Evolutionary conservation across 2,329 filamentous ascomycete genomes (phyloP).

Genomic region (Pseudocercospora crystallina): DNA sequence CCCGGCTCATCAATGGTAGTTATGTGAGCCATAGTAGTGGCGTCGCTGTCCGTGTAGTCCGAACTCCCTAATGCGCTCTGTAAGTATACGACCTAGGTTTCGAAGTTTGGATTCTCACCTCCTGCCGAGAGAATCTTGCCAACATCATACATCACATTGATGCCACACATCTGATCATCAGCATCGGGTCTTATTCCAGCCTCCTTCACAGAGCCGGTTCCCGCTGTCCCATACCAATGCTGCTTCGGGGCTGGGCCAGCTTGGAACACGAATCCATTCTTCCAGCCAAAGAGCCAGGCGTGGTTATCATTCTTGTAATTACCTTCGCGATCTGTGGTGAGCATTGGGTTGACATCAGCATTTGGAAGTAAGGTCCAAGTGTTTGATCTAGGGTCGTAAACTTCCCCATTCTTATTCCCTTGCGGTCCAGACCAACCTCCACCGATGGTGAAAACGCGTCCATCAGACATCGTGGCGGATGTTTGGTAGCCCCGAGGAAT

Average conservation of each 20-base stretch:
- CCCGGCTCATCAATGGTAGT: constrained; percentile 45
- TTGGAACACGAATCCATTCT: constrained; percentile 51
- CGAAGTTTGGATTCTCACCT: constrained; percentile 31
- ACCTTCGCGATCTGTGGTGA: constrained; percentile 40
- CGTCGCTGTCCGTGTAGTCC: constrained; percentile 46
- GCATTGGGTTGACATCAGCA: constrained; percentile 35
- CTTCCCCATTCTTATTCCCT: constrained; percentile 54
- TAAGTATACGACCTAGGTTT: too few relatives aligned
- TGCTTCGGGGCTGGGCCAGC: constrained; percentile 55
- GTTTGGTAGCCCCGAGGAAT: constrained; percentile 54
- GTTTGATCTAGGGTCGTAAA: constrained; percentile 49
- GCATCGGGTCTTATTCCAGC: constrained; percentile 49
- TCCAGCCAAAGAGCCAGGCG: constrained; percentile 56
- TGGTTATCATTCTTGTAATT: constrained; percentile 53
- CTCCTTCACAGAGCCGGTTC: constrained; percentile 40
- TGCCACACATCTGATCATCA: constrained; percentile 56
- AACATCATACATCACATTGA: constrained; percentile 59
- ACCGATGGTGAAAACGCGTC: constrained; percentile 40
- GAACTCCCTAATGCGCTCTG: constrained; percentile 27
- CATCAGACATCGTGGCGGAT: constrained; percentile 52
- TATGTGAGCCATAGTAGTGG: constrained; percentile 49
- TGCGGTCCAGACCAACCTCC: constrained; percentile 46
- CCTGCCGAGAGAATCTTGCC: constrained; percentile 58
- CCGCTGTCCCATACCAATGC: constrained; percentile 57
- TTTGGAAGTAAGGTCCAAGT: constrained; percentile 52